These are phyloP conservation scores for Mycena pura DNA, from an alignment of 768 basidiomycete genomes.

Conservation along the genomic window DNA sequence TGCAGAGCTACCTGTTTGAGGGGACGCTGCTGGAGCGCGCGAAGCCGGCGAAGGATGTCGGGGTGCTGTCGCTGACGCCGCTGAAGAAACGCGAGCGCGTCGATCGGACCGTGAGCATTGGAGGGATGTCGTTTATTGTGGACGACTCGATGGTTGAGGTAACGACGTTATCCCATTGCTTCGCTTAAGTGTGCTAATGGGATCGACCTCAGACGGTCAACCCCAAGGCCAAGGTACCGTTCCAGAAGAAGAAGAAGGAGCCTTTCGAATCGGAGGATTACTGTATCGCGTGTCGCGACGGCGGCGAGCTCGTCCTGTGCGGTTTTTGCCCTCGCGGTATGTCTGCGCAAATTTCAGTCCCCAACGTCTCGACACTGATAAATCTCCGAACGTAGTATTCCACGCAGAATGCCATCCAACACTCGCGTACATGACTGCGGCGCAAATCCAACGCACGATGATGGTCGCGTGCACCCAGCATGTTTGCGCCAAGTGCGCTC, in stretches of 20 bases:
- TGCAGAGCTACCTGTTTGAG: slow-evolving; percentile 65
- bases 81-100: slow-evolving; percentile 52
- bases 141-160: slow-evolving; percentile 27
- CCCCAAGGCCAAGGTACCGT: not conserved
- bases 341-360: not conserved
- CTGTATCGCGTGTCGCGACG: slow-evolving; percentile 66
- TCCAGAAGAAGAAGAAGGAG: slow-evolving; percentile 37
- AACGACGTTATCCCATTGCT: not conserved
- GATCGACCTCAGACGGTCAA: slow-evolving; percentile 24
- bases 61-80: slow-evolving; percentile 46
- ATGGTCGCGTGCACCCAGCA: slow-evolving; percentile 56
- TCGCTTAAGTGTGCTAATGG: slow-evolving; percentile 7
- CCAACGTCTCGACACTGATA: not conserved
- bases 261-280: slow-evolving; percentile 62
- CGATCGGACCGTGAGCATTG: slow-evolving; percentile 45
- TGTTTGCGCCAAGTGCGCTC: slow-evolving; percentile 50
- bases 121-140: slow-evolving; percentile 38
- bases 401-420: slow-evolving; percentile 54
- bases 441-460: slow-evolving; percentile 18
- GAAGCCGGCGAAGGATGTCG: slow-evolving; percentile 50
- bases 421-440: slow-evolving; percentile 37
- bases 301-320: slow-evolving; percentile 60
- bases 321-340: slow-evolving; percentile 60
- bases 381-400: slow-evolving; percentile 47
- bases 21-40: slow-evolving; percentile 48